phyloP scores from a whole-genome alignment of 805 yeast genomes.

The Teunomyces pallodes region DNA sequence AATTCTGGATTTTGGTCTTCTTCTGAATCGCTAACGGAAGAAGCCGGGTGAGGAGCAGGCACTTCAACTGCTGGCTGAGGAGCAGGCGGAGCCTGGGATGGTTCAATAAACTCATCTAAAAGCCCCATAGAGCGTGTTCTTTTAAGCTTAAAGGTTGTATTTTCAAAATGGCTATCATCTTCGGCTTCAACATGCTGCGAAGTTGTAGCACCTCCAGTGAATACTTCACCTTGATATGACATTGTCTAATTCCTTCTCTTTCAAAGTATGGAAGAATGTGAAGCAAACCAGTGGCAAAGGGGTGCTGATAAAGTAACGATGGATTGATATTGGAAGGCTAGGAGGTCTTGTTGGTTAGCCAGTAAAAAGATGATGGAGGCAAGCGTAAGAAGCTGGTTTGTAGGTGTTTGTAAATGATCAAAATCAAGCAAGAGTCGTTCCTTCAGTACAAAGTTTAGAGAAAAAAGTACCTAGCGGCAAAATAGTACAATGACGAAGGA shows the following conservation, averaged over 20 bases:
- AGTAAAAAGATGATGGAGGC: constrained; percentile 3
- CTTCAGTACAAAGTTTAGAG: background rate
- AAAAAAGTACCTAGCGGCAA: constrained; percentile 2
- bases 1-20: constrained; percentile 28
- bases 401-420: background rate
- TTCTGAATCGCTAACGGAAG: background rate
- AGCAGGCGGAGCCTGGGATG: constrained; percentile 14
- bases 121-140: constrained; percentile 82
- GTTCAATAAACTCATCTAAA: constrained; percentile 64
- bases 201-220: constrained; percentile 59
- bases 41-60: background rate
- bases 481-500: constrained; percentile 1
- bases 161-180: constrained; percentile 67
- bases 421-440: background rate
- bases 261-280: background rate
- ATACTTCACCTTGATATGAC: constrained; percentile 22
- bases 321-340: no score
- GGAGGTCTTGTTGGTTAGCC: background rate
- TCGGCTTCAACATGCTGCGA: constrained; percentile 69
- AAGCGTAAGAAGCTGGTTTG: background rate
- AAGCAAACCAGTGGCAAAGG: no score
- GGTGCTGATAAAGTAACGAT: no score
- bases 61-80: background rate
- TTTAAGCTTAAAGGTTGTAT: constrained; percentile 69
- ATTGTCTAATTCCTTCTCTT: constrained; percentile 3